These are phyloP conservation scores for Citropsis articulata DNA, from an alignment of 345 rosid species.

Conservation along the genomic window DNA sequence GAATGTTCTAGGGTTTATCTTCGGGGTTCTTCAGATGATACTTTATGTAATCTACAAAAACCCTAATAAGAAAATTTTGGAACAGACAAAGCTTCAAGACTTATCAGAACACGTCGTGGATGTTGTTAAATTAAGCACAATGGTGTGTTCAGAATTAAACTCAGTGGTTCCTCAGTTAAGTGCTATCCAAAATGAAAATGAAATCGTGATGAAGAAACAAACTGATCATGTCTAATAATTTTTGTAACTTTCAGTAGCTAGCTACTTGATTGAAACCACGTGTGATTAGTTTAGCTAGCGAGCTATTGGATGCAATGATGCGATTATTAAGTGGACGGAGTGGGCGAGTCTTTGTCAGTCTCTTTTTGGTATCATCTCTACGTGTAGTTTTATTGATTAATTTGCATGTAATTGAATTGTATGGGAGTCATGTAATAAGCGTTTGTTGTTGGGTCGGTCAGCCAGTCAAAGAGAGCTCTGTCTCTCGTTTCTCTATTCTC, in stretches of 20 bases:
- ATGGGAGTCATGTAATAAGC: neutral
- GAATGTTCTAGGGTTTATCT: constrained; percentile 68
- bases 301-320: neutral
- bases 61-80: constrained; percentile 38
- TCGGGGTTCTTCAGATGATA: constrained; percentile 70
- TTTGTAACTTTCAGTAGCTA: neutral
- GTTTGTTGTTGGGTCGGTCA: neutral
- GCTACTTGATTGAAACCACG: neutral
- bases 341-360: neutral
- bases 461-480: neutral
- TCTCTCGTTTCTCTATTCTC: neutral
- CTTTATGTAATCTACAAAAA: constrained; percentile 71
- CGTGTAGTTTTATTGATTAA: neutral
- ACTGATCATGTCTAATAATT: neutral
- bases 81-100: constrained; percentile 41
- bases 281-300: neutral
- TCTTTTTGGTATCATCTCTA: neutral
- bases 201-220: constrained; percentile 22
- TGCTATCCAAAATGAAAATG: constrained; percentile 1
- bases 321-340: neutral
- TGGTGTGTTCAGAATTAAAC: constrained; percentile 40
- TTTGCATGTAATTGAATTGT: constrained; percentile 11
- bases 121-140: constrained; percentile 36
- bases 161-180: constrained; percentile 33
- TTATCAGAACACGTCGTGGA: constrained; percentile 50